Percentiles rank a stretch among this genome's conserved stretches.
These are phyloP conservation scores for Cymbidium sinense DNA, from an alignment of 106 monocot genomes.

Conservation along the genomic window DNA sequence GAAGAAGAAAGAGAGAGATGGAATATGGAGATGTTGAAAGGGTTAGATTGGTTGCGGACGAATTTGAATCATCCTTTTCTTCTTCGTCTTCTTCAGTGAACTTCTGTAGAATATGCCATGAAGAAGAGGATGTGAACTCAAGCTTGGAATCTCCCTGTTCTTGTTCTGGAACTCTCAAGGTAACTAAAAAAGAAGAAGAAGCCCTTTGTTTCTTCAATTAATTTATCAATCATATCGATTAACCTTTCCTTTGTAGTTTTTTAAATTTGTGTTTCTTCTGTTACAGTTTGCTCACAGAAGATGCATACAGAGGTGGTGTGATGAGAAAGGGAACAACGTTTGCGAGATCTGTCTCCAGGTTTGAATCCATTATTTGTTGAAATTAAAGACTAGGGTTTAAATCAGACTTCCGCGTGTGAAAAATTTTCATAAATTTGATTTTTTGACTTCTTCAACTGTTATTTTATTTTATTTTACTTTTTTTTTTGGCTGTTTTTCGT, in stretches of 20 bases:
- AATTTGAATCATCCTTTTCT: slow-evolving; percentile 7
- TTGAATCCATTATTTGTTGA: neutral
- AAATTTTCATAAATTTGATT: neutral
- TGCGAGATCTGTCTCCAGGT: slow-evolving; percentile 94
- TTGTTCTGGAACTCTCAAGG: slow-evolving; percentile 93
- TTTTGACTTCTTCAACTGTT: neutral
- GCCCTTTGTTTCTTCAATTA: neutral
- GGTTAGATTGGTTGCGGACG: slow-evolving; percentile 5
- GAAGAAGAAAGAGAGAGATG: slow-evolving; percentile 19
- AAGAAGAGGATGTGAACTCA: slow-evolving; percentile 65
- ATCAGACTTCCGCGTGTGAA: too few relatives aligned
- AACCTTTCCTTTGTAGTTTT: neutral
- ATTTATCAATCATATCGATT: neutral
- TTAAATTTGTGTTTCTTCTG: neutral
- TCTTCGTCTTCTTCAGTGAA: slow-evolving; percentile 14
- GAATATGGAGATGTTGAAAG: slow-evolving; percentile 10
- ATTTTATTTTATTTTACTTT: too few relatives aligned
- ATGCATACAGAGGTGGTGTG: slow-evolving; percentile 93
- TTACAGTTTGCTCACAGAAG: slow-evolving; percentile 79
- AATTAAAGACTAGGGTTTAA: too few relatives aligned
- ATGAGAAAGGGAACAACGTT: slow-evolving; percentile 73
- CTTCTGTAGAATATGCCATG: slow-evolving; percentile 87
- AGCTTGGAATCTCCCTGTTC: slow-evolving; percentile 90
- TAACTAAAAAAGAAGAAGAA: slow-evolving; percentile 9
- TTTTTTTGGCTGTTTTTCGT: too few relatives aligned